These are phyloP conservation scores for Colletotrichum lindemuthianum DNA, from an alignment of 2,329 filamentous ascomycete species.

Conservation along the genomic window DNA sequence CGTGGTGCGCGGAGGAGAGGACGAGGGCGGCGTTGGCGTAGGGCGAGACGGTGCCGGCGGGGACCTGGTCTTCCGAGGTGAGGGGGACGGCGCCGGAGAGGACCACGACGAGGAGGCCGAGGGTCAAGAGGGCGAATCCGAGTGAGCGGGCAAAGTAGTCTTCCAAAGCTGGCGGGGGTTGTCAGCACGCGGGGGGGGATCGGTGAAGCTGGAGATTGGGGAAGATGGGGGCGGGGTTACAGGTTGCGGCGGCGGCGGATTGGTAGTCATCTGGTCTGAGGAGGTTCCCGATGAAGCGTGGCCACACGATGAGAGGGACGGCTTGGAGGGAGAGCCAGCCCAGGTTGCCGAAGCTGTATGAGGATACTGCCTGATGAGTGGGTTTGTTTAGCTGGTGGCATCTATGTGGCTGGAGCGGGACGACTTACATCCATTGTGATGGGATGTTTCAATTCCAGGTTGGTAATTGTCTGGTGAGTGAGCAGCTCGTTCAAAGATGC, in stretches of 20 bases:
- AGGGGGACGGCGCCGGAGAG: constrained; percentile 78
- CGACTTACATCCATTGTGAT: constrained; percentile 42
- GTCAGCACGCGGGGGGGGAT: neutral
- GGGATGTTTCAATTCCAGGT: neutral
- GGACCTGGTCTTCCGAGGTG: constrained; percentile 49
- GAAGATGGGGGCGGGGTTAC: constrained; percentile 40
- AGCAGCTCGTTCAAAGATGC: too few species aligned
- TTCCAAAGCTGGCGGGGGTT: constrained; percentile 64
- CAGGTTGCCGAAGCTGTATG: constrained; percentile 62
- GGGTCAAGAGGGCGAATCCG: constrained; percentile 72
- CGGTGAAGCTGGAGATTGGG: neutral
- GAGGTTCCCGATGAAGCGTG: constrained; percentile 57
- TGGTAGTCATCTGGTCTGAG: constrained; percentile 46
- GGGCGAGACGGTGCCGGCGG: constrained; percentile 60
- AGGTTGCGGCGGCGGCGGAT: constrained; percentile 40
- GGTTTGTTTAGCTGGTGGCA: too few species aligned
- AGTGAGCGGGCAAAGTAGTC: constrained; percentile 78
- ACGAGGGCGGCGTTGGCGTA: constrained; percentile 74
- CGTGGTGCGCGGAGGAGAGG: constrained; percentile 75
- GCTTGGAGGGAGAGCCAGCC: constrained; percentile 62
- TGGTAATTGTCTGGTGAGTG: too few species aligned
- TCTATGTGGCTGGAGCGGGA: too few species aligned
- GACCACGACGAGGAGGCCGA: constrained; percentile 72
- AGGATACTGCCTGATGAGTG: constrained; percentile 55
- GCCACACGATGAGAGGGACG: constrained; percentile 58